phyloP scores from a whole-genome alignment of 148 eudicot species.

The Camellia sinensis region DNA sequence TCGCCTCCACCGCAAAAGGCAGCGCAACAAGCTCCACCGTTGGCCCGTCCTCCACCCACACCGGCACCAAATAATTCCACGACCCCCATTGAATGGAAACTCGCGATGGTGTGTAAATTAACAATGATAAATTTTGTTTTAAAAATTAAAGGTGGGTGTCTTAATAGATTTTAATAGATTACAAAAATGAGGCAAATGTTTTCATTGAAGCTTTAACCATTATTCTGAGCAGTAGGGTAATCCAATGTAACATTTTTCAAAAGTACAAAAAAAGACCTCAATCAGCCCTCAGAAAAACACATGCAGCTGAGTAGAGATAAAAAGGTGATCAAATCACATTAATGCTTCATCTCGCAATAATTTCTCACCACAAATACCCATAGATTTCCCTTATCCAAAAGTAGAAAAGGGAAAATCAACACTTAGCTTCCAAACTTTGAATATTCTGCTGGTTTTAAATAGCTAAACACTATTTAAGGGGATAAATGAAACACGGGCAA shows the following conservation, averaged over 20 bases:
- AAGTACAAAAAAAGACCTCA: not conserved
- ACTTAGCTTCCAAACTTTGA: not conserved
- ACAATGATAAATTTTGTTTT: not conserved
- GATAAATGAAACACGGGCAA: no score
- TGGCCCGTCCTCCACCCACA: no score
- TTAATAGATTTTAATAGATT: not conserved
- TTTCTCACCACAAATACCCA: not conserved
- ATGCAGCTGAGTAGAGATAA: not conserved
- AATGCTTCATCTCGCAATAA: not conserved
- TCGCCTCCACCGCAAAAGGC: no score
- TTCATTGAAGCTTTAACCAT: not conserved
- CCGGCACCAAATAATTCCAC: no score
- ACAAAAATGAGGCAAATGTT: not conserved
- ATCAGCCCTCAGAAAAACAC: not conserved
- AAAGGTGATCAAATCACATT: not conserved
- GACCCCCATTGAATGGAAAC: no score
- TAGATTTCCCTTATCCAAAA: not conserved
- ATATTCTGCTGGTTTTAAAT: not conserved
- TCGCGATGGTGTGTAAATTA: no score
- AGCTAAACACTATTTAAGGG: no score
- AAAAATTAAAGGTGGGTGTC: not conserved
- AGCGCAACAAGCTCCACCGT: no score
- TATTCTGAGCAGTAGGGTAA: not conserved
- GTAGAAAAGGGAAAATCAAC: not conserved
- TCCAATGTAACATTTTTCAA: not conserved